Evolutionary conservation across 495 filamentous ascomycete genomes (phyloP).

Genomic region (Penicillium egyptiacum): DNA sequence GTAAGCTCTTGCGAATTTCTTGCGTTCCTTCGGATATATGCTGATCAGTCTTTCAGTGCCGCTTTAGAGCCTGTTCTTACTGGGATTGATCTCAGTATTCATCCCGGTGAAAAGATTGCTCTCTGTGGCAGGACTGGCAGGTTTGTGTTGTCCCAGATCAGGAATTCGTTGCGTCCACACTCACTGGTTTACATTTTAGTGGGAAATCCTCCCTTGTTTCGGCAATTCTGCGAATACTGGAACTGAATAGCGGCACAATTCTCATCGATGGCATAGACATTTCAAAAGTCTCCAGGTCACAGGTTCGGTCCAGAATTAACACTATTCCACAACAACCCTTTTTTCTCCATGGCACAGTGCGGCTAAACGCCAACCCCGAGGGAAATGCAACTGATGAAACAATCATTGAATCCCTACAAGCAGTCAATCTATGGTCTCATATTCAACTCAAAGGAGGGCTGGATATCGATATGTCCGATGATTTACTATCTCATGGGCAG

Average conservation of each 20-base stretch:
- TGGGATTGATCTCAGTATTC: slow-evolving; percentile 16
- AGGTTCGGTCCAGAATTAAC: slow-evolving; percentile 37
- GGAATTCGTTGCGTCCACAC: background rate
- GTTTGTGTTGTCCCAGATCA: slow-evolving; percentile 15
- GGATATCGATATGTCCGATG: slow-evolving; percentile 37
- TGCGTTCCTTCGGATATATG: background rate
- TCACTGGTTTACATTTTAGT: slow-evolving; percentile 19
- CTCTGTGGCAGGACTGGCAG: slow-evolving; percentile 49
- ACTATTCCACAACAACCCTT: slow-evolving; percentile 52
- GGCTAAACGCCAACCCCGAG: slow-evolving; percentile 48
- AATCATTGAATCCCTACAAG: slow-evolving; percentile 39
- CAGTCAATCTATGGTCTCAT: slow-evolving; percentile 39
- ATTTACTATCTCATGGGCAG: slow-evolving; percentile 45
- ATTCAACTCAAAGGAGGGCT: slow-evolving; percentile 42
- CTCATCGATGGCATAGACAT: slow-evolving; percentile 48
- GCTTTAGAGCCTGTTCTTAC: slow-evolving; percentile 22
- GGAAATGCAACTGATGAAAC: slow-evolving; percentile 30
- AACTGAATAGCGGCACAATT: slow-evolving; percentile 38
- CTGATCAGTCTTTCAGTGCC: slow-evolving; percentile 10
- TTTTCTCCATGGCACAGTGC: slow-evolving; percentile 43
- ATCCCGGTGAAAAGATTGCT: slow-evolving; percentile 43
- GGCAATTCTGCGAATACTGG: slow-evolving; percentile 41
- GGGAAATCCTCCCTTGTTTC: slow-evolving; percentile 46
- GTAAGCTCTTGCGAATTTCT: slow-evolving; percentile 10
- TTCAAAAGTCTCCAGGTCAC: slow-evolving; percentile 28